Base-by-base conservation (phyloP, 257 asterid genomes). In the Petrea volubilis region DNA sequence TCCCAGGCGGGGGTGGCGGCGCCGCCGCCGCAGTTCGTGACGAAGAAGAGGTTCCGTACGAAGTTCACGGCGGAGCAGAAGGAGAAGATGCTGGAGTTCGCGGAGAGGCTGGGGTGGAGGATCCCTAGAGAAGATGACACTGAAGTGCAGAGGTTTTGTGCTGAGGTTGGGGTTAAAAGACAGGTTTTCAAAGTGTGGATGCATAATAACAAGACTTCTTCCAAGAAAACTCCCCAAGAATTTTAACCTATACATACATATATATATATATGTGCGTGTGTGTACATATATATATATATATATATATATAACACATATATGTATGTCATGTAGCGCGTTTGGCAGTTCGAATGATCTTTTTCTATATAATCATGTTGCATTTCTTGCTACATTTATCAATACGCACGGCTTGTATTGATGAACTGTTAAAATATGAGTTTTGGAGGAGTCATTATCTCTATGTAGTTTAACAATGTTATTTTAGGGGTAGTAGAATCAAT, bases 141-240 rank as follows among this genome's bases (percentile, higher is more conserved):
- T 0, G 95, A 91, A 44, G 69, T 89, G 55, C 97, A 89, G 81
- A 83, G 95, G 80, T 94, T 94, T 59, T 94, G 98, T 34, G 84
- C 73, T 2, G 96, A 94, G 57, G 88, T 83, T 11, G 97, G 98
- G 1, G 97, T 94, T 4, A 89, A 87, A 74, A 80, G 98, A 69
- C 96, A 91, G 72, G 97, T 94, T 17, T 92, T 93, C 78, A 93
- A 93, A 73, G 97, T 91, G 10, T 93, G 98, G 97, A 89, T 93
- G 97, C 97, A 93, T 58, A 94, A 94, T 36, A 91, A 94, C 80
- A 94, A 91, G 85, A 83, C 50, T 24, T 64, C 82, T 31, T 38
- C 71, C 56, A 70, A 57, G 73, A 79, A 79, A 56, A 47, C 68
- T 14, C 64, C 67, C 31, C 73, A 64, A 25, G 23, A 78, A 9